Evolutionary conservation across 345 rosid genomes (phyloP).

Genomic region (Raphanus raphanistrum): DNA sequence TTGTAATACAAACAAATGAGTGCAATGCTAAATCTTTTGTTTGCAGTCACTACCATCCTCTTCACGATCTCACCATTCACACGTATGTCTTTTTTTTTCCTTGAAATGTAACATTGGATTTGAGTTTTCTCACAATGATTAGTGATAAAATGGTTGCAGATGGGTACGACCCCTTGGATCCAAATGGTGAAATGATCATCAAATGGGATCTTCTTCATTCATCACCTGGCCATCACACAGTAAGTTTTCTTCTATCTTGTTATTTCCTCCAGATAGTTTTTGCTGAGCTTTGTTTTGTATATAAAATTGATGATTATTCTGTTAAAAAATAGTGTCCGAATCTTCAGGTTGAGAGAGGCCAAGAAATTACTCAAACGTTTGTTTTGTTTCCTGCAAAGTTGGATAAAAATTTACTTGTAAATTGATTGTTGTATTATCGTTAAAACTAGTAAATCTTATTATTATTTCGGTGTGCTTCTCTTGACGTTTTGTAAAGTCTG

Average conservation of each 20-base stretch:
- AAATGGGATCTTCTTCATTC: slow-evolving; percentile 77
- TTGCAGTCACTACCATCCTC: slow-evolving; percentile 32
- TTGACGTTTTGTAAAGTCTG: neutral
- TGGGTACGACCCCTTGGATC: slow-evolving; percentile 89
- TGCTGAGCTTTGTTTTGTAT: neutral
- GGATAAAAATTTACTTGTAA: neutral
- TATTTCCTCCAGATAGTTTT: neutral
- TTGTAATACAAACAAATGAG: slow-evolving; percentile 13
- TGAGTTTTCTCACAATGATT: neutral
- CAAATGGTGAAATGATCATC: slow-evolving; percentile 63
- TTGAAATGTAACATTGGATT: neutral
- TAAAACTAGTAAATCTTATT: neutral
- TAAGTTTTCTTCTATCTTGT: slow-evolving; percentile 32
- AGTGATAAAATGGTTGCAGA: slow-evolving; percentile 45
- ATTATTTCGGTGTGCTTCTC: neutral
- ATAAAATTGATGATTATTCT: neutral
- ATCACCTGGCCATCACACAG: slow-evolving; percentile 40
- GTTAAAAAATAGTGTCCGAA: slow-evolving; percentile 10
- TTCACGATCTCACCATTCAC: slow-evolving; percentile 36
- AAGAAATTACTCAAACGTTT: slow-evolving; percentile 21
- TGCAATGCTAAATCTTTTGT: slow-evolving; percentile 18
- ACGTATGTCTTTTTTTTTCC: slow-evolving; percentile 37
- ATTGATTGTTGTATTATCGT: neutral
- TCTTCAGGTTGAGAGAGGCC: slow-evolving; percentile 4
- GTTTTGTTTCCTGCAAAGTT: slow-evolving; percentile 24